phyloP scores from a whole-genome alignment of 495 filamentous ascomycete genomes.

The Tricharina praecox region DNA sequence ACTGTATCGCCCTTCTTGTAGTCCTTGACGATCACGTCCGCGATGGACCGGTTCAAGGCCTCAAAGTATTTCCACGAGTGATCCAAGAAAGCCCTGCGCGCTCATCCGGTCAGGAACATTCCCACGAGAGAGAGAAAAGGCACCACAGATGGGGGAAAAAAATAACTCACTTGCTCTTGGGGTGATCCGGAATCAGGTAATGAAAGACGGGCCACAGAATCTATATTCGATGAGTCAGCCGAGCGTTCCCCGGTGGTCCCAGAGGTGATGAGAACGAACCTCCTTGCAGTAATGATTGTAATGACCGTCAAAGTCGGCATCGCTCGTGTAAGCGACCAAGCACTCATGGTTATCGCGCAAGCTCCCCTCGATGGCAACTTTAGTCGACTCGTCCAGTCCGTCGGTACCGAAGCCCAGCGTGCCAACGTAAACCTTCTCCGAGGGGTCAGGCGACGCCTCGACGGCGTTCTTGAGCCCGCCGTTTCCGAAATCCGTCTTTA shows the following conservation, averaged over 20 bases:
- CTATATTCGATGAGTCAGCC: constrained; percentile 29
- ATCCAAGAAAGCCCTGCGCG: constrained; percentile 56
- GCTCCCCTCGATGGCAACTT: constrained; percentile 59
- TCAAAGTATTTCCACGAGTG: constrained; percentile 92
- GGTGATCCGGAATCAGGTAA: constrained; percentile 90
- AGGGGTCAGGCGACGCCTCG: constrained; percentile 49
- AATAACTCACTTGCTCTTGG: constrained; percentile 61
- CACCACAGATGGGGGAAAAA: not conserved
- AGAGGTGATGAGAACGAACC: constrained; percentile 10
- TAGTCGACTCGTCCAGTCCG: constrained; percentile 49
- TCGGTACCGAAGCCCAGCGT: constrained; percentile 86
- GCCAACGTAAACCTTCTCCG: constrained; percentile 70
- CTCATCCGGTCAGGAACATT: no score
- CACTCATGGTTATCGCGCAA: constrained; percentile 55
- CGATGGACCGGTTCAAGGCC: constrained; percentile 76
- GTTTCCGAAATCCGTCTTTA: constrained; percentile 74
- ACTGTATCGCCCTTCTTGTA: constrained; percentile 84
- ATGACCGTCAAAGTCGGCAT: constrained; percentile 80
- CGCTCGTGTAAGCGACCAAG: constrained; percentile 62
- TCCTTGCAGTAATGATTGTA: constrained; percentile 82
- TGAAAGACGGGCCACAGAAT: constrained; percentile 86
- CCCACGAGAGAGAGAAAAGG: not conserved
- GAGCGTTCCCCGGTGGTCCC: no score
- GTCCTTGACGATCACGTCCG: constrained; percentile 68
- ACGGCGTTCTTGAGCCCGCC: constrained; percentile 78